phyloP scores from a whole-genome alignment of 2,329 filamentous ascomycete genomes.

The Biscogniauxia marginata region DNA sequence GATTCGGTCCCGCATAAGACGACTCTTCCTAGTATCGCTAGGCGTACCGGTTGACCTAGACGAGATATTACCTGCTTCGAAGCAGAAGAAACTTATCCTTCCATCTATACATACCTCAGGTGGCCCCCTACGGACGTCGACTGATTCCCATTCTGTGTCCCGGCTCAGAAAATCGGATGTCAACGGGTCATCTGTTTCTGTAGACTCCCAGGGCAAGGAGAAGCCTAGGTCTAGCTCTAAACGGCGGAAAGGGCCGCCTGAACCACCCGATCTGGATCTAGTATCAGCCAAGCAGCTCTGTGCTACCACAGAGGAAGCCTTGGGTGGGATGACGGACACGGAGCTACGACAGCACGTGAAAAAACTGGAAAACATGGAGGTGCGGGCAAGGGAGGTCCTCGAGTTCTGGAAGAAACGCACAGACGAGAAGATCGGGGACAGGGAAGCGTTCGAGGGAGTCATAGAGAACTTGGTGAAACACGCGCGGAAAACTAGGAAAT shows the following conservation, averaged over 20 bases:
- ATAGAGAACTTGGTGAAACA: conserved; percentile 96
- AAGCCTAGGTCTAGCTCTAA: conserved; percentile 37
- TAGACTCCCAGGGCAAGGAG: conserved; percentile 59
- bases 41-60: conserved; percentile 96
- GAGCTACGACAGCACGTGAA: conserved; percentile 73
- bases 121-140: conserved; percentile 54
- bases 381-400: conserved; percentile 71
- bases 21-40: conserved; percentile 91
- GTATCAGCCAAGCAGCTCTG: conserved; percentile 76
- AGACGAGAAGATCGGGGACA: conserved; percentile 84
- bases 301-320: conserved; percentile 78
- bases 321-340: conserved; percentile 73
- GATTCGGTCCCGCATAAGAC: conserved; percentile 92
- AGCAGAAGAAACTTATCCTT: conserved; percentile 95
- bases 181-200: conserved; percentile 56
- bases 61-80: conserved; percentile 93
- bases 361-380: conserved; percentile 67
- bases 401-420: conserved; percentile 86
- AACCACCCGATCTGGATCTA: conserved; percentile 75
- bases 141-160: conserved; percentile 50
- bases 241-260: conserved; percentile 57
- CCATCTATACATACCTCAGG: conserved; percentile 63
- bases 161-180: conserved; percentile 46
- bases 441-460: conserved; percentile 92
- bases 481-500: conserved; percentile 80